These are phyloP conservation scores for Leishmania tarentolae DNA, from an alignment of 208 protist species.

Conservation along the genomic window DNA sequence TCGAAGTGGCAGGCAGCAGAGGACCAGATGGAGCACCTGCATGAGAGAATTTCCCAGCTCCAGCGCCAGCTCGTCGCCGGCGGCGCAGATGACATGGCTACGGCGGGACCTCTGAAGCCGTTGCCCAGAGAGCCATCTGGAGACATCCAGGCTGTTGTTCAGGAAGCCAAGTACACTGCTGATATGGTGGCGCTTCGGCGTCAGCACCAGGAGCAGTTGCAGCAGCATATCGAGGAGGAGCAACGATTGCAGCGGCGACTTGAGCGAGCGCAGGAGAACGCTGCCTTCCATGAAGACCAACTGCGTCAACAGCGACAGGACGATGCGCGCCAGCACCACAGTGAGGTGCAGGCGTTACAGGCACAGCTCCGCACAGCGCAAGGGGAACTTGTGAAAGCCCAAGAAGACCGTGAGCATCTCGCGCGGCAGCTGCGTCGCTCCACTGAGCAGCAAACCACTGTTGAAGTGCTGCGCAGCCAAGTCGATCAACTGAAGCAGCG, in stretches of 20 bases:
- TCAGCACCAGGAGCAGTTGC: constrained; percentile 44
- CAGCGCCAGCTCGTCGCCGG: constrained; percentile 18
- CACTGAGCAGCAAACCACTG: constrained; percentile 45
- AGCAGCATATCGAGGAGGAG: constrained; percentile 43
- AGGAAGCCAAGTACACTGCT: constrained; percentile 9
- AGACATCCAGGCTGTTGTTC: background rate
- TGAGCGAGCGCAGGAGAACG: constrained; percentile 56
- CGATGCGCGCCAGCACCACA: constrained; percentile 35
- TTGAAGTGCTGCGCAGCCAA: constrained; percentile 53
- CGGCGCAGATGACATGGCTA: background rate
- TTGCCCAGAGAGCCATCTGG: background rate
- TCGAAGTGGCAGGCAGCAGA: constrained; percentile 57
- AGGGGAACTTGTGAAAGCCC: constrained; percentile 25
- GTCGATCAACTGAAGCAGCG: constrained; percentile 62
- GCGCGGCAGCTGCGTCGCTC: constrained; percentile 41
- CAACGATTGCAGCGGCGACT: constrained; percentile 61
- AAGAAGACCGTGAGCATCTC: constrained; percentile 44
- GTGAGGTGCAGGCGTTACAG: constrained; percentile 49
- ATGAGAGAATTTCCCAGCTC: constrained; percentile 30
- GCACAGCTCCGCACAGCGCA: constrained; percentile 42
- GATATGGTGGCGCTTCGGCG: constrained; percentile 18
- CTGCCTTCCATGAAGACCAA: constrained; percentile 44
- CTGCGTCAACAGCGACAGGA: constrained; percentile 53
- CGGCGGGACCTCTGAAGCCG: background rate
- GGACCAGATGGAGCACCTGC: constrained; percentile 47